Percentiles rank a stretch among this genome's conserved stretches.
phyloP scores from a whole-genome alignment of 352 stramenopile genomes.

The Globisporangium acanthophoron region DNA sequence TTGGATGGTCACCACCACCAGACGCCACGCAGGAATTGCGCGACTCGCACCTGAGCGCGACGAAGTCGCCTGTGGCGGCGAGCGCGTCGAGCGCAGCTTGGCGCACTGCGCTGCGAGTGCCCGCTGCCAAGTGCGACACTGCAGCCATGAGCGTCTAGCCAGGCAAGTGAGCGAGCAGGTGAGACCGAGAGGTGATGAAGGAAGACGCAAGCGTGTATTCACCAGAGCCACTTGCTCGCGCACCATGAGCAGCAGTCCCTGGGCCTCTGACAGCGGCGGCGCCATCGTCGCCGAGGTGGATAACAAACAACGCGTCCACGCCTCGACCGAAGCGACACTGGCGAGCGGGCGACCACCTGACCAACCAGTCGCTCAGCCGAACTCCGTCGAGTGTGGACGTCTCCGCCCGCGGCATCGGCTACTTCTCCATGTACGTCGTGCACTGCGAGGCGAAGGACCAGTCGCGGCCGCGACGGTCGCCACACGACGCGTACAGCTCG shows the following conservation, averaged over 20 bases:
- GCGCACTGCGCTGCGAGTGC: not conserved
- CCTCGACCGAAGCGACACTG: not conserved
- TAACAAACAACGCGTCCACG: not conserved
- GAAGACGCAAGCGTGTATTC: conserved; percentile 2
- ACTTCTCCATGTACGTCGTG: conserved; percentile 48
- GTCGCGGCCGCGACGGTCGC: conserved; percentile 71
- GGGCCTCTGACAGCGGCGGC: conserved; percentile 6
- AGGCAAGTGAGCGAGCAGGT: not conserved
- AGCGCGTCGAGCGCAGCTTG: not conserved
- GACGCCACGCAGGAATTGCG: not conserved
- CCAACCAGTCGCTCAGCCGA: not conserved
- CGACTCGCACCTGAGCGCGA: conserved; percentile 13
- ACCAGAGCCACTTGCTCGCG: not conserved
- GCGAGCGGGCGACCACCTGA: not conserved
- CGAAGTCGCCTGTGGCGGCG: conserved; percentile 8
- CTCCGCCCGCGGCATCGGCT: not conserved
- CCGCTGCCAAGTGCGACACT: not conserved
- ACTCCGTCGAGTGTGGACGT: too few relatives aligned
- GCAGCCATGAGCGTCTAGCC: not conserved
- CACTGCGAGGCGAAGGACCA: conserved; percentile 75
- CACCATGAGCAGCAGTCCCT: conserved; percentile 14
- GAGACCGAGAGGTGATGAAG: not conserved
- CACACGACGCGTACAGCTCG: conserved; percentile 76
- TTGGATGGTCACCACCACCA: not conserved
- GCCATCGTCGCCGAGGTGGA: not conserved